Percentiles rank a stretch among this genome's conserved stretches.
Conservation (phyloP, 805 yeast species). For the Wickerhamomyces alni region DNA sequence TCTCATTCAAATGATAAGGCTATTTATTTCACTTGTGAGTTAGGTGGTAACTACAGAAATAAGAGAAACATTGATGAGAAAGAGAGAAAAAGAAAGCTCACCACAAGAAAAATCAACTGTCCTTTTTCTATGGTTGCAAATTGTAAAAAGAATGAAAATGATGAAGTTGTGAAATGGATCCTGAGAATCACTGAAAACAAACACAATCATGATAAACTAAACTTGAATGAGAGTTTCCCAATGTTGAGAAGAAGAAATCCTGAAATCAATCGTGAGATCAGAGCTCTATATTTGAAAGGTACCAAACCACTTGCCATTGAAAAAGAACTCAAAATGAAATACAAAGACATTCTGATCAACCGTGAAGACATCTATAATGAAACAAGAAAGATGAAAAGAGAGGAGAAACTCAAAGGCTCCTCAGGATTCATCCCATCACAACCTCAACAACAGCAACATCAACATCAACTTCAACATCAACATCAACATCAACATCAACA, state of each 20-base stretch:
- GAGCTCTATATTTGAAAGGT: conserved; percentile 24
- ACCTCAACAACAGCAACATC: conserved; percentile 8
- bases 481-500: conserved; percentile 8
- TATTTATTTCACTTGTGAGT: conserved; percentile 25
- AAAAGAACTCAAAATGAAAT: conserved; percentile 19
- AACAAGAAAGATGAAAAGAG: conserved; percentile 27
- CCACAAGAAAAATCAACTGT: conserved; percentile 26
- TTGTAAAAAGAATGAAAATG: conserved; percentile 24
- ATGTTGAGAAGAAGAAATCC: conserved; percentile 27
- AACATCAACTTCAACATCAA: conserved; percentile 3
- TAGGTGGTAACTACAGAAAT: conserved; percentile 25
- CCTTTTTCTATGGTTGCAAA: conserved; percentile 27
- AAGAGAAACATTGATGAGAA: conserved; percentile 26
- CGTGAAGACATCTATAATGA: conserved; percentile 27
- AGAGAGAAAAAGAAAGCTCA: conserved; percentile 24
- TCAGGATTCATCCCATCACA: conserved; percentile 3
- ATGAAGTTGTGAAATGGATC: conserved; percentile 21
- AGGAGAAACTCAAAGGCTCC: conserved; percentile 17
- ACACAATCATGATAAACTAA: conserved; percentile 25
- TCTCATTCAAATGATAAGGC: conserved; percentile 27
- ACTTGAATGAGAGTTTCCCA: conserved; percentile 24
- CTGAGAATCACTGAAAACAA: conserved; percentile 22
- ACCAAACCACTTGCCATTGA: conserved; percentile 24
- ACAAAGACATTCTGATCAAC: conserved; percentile 22
- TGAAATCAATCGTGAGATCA: conserved; percentile 24